These are phyloP conservation scores for Monosporascus sp. DNA, from an alignment of 2,329 filamentous ascomycete species.

Conservation along the genomic window DNA sequence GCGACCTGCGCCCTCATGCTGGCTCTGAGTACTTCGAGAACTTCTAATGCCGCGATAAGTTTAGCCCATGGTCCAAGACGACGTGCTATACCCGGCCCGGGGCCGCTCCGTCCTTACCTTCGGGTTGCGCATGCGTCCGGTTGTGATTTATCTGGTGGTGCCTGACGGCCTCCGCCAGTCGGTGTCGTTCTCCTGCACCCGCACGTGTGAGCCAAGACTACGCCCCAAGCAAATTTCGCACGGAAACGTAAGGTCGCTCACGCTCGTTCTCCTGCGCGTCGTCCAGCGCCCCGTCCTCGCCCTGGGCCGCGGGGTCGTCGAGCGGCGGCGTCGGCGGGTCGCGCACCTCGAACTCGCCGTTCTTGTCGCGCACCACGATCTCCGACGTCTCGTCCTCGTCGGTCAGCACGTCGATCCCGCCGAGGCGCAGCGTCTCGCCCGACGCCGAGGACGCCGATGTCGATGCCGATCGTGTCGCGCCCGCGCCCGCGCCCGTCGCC, in stretches of 20 bases:
- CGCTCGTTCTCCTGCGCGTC: conserved; percentile 53
- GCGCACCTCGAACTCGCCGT: conserved; percentile 57
- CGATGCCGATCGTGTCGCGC: not conserved
- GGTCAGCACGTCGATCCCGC: conserved; percentile 37
- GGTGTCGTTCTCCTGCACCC: conserved; percentile 50
- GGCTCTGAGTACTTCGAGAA: conserved; percentile 63
- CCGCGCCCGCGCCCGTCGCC: conserved; percentile 6
- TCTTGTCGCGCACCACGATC: conserved; percentile 58
- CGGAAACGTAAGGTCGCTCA: conserved; percentile 14
- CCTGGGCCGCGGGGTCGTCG: conserved; percentile 40
- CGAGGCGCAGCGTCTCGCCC: conserved; percentile 44
- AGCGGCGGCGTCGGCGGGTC: conserved; percentile 49
- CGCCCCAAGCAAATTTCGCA: conserved; percentile 8
- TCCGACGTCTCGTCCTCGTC: conserved; percentile 34
- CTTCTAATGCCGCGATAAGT: conserved; percentile 38
- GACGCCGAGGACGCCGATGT: conserved; percentile 29
- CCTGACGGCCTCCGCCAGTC: conserved; percentile 55
- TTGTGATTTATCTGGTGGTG: conserved; percentile 54
- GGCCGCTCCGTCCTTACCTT: conserved; percentile 42
- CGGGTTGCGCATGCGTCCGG: conserved; percentile 55
- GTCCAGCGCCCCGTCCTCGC: conserved; percentile 51
- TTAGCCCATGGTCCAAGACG: not conserved
- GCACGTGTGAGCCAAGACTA: not conserved
- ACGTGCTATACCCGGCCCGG: not conserved
- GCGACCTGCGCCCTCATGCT: conserved; percentile 69